These are phyloP conservation scores for Crithidia expoeki DNA, from an alignment of 208 protist genomes.

Conservation along the genomic window DNA sequence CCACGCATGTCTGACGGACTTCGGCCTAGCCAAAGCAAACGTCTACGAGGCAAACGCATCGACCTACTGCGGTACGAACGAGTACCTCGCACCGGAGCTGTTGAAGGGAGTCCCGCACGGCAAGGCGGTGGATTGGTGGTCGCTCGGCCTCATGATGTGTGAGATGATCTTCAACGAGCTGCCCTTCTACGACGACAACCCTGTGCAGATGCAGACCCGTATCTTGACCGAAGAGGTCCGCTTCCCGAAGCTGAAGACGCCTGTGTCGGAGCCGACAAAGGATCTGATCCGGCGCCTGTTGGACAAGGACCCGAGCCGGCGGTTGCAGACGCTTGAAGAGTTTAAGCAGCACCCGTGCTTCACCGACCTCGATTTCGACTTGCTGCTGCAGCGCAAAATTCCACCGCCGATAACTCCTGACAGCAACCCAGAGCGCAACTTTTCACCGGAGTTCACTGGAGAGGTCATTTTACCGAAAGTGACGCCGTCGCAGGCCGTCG, in stretches of 20 bases:
- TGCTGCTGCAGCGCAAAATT: constrained; percentile 68
- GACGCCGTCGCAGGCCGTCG: constrained; percentile 37
- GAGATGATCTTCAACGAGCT: constrained; percentile 95
- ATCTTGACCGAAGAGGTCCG: constrained; percentile 72
- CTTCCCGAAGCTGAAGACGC: constrained; percentile 57
- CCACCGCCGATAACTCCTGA: constrained; percentile 74
- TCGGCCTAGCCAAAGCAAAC: constrained; percentile 88
- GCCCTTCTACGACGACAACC: constrained; percentile 94
- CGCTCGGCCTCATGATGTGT: constrained; percentile 96
- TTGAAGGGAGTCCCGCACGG: constrained; percentile 90
- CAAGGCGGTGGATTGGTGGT: constrained; percentile 98
- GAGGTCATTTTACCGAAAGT: constrained; percentile 34
- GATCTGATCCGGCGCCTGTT: constrained; percentile 82
- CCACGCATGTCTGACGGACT: constrained; percentile 90
- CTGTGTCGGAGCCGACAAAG: constrained; percentile 58
- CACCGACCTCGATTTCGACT: constrained; percentile 71
- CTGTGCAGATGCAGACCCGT: constrained; percentile 81
- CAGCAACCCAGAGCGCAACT: constrained; percentile 75
- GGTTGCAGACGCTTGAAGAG: constrained; percentile 81
- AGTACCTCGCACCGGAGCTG: constrained; percentile 95
- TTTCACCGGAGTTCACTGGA: constrained; percentile 76
- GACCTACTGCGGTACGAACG: constrained; percentile 91
- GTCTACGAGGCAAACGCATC: constrained; percentile 60
- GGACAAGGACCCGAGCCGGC: constrained; percentile 74
- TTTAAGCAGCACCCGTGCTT: constrained; percentile 90